Evolutionary conservation across 75 land plant species (phyloP), one percentile per base, ranked within the genome.

Genomic region (Adiantum capillusveneris): DNA sequence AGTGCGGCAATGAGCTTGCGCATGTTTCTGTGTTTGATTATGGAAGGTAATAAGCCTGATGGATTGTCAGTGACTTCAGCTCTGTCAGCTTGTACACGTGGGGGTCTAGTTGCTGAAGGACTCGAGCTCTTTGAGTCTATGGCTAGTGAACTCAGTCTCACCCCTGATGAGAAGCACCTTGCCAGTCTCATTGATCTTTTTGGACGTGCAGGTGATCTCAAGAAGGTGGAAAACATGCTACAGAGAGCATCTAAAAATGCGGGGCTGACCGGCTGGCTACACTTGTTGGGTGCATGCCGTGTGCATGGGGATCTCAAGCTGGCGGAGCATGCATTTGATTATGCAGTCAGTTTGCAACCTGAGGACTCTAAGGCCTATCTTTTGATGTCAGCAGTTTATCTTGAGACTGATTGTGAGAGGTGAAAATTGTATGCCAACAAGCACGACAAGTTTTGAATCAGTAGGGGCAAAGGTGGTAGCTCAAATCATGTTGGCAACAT

Each of bases 21-120:
- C 55, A 53, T 53, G 55, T 53, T 53, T 26, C 27, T 6, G 14
- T 11, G 6, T 11, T 3, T 53, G 29, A 18, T 11, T 6, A 25
- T 26, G 13, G 55, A 18, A 25, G 55, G 55, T 26, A 14, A 22
- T 24, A 14, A 26, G 13, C 67, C 67, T 11, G 59, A 55, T 44
- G 57, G 36, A 56, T 27, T 65, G 1, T 34, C 67, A 56, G 41
- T 65, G 21, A 54, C 59, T 21, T 54, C 44, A 19, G 44, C 55
- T 42, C 67, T 65, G 22, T 65, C 67, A 25, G 59, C 59, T 37
- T 65, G 67, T 45, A 6, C 25, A 2, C 25, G 29, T 3, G 59
- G 6, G 1, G 59, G 59, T 16, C 59, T 58, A 12, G 41, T 58
- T 20, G 41, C 2, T 1, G 30, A 31, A 31, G 59, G 41, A 2